Evolutionary conservation across 805 yeast species (phyloP), one percentile per base, ranked within the genome.

Genomic region (Kregervanrija fluxuum): DNA sequence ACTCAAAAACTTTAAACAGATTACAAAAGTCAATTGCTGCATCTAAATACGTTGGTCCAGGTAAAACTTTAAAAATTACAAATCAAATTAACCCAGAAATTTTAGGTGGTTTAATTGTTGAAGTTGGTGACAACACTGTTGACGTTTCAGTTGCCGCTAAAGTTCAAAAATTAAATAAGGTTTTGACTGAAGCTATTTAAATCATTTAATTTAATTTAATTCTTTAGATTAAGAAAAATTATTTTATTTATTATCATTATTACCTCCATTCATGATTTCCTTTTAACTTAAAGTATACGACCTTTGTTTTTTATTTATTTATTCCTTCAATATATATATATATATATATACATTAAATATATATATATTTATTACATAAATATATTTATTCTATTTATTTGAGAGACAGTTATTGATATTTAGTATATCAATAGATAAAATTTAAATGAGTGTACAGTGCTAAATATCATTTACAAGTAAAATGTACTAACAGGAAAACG

Each of bases 121-220:
- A 90, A 71, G 87, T 93, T 59, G 96, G 91, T 62, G 99, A 91
- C 74, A 87, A 84, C 70, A 90, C 98, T 52, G 96, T 89, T 59
- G 99, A 93, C 71, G 77, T 91, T 67, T 83, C 95, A 48, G 79
- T 93, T 56, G 75, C 90, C 48, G 68, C 85, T 63, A 89, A 84
- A 77, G 80, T 93, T 64, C 74, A 85, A 66, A 88, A 79, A 73
- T 82, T 90, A 70, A 93, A 93, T 85, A 80, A 85, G 69, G 80
- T 84, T 57, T 80, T 93, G 66, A 73, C 77, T 58, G 96, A 91
- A 75, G 74, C 95, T 52, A 77, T 90, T 69, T 91, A 83, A 73
- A 59, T 42, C 39, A 30, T 38, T 34, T 35, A 38, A 28, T 31
- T 17, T 34, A n/a, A 22, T 8, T 17, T 11, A 11, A 10, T 14